Evolutionary conservation across 2,329 filamentous ascomycete genomes (phyloP), one percentile per base, ranked within the genome.

Genomic region (Neonectria punicea): DNA sequence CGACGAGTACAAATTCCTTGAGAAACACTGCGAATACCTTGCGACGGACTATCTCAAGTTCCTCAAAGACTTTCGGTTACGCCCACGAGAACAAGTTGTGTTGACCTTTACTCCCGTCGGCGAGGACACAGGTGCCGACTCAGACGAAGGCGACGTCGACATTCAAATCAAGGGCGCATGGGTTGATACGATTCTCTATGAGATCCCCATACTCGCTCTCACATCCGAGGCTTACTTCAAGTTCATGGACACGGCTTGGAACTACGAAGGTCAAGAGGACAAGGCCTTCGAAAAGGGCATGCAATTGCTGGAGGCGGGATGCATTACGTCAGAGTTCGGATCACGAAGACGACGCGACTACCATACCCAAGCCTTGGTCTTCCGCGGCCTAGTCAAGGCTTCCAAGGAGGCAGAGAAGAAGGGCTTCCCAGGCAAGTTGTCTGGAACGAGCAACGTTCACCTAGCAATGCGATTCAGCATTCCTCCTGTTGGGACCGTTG

Each of bases 141-240:
- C 88, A 2, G 89, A 91, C 63, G 73, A 91, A 47, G 96, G 96
- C 47, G 91, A 94, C 64, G 82, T 98, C 54, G 84, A 91, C 71
- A 89, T 98, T 68, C 83, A 89, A 44, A 91, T 97, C 68, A 89
- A 90, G 72, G 96, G 96, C 10, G 84, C 90, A 59, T 99, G 96
- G 96, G 87, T 93, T 9, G 94, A 98, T 71, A 98, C 96, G 0
- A 99, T 99, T 63, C 87, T 99, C 25, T 99, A 99, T 81, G 96
- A 99, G 81, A 98, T 99, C 63, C 96, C 96, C 0, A 86, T 99
- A 22, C 86, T 99, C 20, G 94, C 97, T 3, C 81, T 99, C 69
- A 93, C 95, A 1, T 98, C 94, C 53, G 95, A 99, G 79, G 93
- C 96, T 54, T 99, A 98, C 82, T 99, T 99, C 86, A 94, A 93